Base-by-base conservation (phyloP, 805 yeast species). In the Saturnispora serradocipensis region DNA sequence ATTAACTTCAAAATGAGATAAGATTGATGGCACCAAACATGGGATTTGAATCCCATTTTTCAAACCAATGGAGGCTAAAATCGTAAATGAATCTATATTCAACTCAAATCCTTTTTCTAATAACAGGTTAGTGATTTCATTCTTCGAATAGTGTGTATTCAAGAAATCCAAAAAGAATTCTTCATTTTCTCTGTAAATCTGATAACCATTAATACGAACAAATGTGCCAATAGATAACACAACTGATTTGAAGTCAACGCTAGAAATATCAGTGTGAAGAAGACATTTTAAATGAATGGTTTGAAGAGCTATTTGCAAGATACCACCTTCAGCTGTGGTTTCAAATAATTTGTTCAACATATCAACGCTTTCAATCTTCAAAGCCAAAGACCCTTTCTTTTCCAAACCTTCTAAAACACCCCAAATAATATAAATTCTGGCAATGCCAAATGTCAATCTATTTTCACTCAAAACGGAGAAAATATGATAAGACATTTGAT, bases 371-470 rank as follows among this genome's bases (percentile, higher is more conserved):
- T 59, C 63, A 16, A 63, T 57, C 16, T 44, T 47, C 20, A 65
- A 51, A 0, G 54, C 49, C 2, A 48, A 32, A 2, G 35, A 28
- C n/a, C 48, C 40, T 16, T 43, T 56, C 24, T 44, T 53, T 46
- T 58, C 51, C 24, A 84, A 65, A 1, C 86, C 89, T n/a, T 67
- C 58, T 9, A 76, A 59, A 11, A 87, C 55, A 5, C 93, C 95
- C 28, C 70, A 62, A 1, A 80, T 58, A 3, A 84, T 61, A 54
- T 79, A 85, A 2, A 84, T 73, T 63, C 86, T 77, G 0, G 88
- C 79, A 3, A 89, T 88, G 56, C 82, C 95, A 67, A 79, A 88
- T 0, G 81, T 67, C 8, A 76, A 73, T 43, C 75, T 73, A 20
- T 72, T 61, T 8, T 72, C 72, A 25, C 68, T 72, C 42, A 88